phyloP scores from a whole-genome alignment of 331 rosid genomes.

The Malus hybrid region DNA sequence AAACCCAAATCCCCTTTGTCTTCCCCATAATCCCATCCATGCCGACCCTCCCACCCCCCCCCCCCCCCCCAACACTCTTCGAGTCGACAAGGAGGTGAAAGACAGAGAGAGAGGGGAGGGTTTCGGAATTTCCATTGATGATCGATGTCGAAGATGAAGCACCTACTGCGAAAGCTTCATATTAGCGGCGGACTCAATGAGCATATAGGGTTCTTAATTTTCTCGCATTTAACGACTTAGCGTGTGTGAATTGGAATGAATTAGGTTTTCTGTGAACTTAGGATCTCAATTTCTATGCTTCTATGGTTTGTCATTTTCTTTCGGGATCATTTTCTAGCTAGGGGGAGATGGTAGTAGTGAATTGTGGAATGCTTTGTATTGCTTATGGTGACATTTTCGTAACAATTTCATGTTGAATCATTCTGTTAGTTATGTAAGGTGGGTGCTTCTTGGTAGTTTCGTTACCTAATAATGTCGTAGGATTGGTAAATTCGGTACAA shows the following conservation, averaged over 20 bases:
- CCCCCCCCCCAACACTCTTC: too few species aligned
- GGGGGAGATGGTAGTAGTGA: background rate
- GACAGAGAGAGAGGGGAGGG: background rate
- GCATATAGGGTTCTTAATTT: slow-evolving; percentile 9
- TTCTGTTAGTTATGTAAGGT: background rate
- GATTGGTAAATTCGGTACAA: background rate
- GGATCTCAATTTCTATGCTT: background rate
- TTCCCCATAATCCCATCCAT: too few species aligned
- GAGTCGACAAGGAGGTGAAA: too few species aligned
- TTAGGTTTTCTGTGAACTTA: slow-evolving; percentile 5
- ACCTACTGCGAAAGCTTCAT: slow-evolving; percentile 91
- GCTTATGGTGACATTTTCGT: background rate
- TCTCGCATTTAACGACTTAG: background rate
- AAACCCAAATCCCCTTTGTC: too few species aligned
- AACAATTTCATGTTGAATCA: background rate
- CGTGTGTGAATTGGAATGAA: background rate
- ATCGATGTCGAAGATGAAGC: slow-evolving; percentile 93
- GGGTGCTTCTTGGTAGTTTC: background rate
- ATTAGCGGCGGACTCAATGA: slow-evolving; percentile 78
- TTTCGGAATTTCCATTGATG: slow-evolving; percentile 27
- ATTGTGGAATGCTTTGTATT: background rate
- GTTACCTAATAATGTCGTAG: background rate
- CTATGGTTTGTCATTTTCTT: background rate
- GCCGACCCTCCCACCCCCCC: too few species aligned
- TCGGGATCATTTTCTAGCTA: background rate